Percentiles rank a stretch among this genome's conserved stretches.
phyloP scores from a whole-genome alignment of 176 grass and related monocot species.

The Coix lacrymajobi region DNA sequence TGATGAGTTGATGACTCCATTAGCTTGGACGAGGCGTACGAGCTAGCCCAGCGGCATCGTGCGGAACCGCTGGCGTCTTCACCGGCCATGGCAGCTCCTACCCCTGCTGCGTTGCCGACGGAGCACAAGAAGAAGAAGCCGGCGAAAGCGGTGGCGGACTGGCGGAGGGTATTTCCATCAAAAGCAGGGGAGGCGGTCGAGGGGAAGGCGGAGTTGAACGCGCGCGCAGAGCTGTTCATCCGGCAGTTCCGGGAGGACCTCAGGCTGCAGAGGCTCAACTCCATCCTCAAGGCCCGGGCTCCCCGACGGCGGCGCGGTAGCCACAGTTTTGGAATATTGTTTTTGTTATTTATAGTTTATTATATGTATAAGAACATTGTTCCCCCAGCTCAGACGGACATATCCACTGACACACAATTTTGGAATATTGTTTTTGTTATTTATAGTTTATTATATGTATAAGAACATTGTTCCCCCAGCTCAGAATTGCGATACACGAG shows the following conservation, averaged over 20 bases:
- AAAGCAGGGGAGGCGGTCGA: background rate
- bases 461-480: no score
- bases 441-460: no score
- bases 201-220: slow-evolving; percentile 41
- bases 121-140: background rate
- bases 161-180: background rate
- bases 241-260: slow-evolving; percentile 44
- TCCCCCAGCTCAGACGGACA: background rate
- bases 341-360: background rate
- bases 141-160: background rate
- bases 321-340: background rate
- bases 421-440: background rate
- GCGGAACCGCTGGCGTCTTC: background rate
- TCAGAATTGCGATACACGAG: no score
- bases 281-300: slow-evolving; percentile 2
- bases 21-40: slow-evolving; percentile 24
- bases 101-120: background rate
- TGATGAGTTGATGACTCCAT: background rate
- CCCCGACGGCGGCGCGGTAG: background rate
- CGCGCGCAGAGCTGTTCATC: slow-evolving; percentile 40
- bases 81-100: background rate
- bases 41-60: background rate
- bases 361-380: no score
- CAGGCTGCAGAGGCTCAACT: slow-evolving; percentile 39
- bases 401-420: background rate